Conservation (phyloP, 805 yeast species). For the Cyberlindnera amylophila region DNA sequence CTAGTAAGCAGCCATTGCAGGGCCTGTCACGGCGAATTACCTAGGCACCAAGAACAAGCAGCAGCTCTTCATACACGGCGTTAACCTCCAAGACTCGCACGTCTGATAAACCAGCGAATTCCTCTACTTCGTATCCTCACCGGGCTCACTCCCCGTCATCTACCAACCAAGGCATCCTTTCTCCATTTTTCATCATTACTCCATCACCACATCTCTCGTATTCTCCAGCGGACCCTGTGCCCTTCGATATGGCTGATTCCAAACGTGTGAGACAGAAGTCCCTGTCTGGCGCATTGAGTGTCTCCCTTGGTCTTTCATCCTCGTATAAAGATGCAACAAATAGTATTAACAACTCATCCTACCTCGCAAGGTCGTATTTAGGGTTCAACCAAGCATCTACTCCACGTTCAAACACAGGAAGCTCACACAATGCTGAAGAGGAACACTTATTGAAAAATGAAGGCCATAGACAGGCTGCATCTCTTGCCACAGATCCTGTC, state of each 20-base stretch:
- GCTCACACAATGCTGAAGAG: conserved; percentile 1
- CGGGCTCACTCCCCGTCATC: too few relatives aligned
- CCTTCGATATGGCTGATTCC: too few relatives aligned
- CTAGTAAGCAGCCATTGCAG: neutral
- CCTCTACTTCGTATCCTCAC: too few relatives aligned
- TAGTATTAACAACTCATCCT: conserved; percentile 10
- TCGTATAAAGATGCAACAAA: conserved; percentile 17
- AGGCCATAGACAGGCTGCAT: conserved; percentile 51
- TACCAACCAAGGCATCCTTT: too few relatives aligned
- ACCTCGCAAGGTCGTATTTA: conserved; percentile 27
- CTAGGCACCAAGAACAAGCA: neutral
- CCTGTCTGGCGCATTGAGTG: conserved; percentile 25
- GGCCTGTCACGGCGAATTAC: neutral
- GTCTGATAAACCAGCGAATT: too few relatives aligned
- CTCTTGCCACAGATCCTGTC: conserved; percentile 58
- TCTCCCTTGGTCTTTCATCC: conserved; percentile 27
- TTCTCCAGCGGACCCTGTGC: neutral
- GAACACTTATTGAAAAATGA: conserved; percentile 1
- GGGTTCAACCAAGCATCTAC: conserved; percentile 19
- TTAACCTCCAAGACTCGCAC: too few relatives aligned
- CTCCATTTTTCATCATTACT: too few relatives aligned
- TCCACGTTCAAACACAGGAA: neutral
- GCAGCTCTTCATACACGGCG: too few relatives aligned
- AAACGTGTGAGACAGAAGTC: conserved; percentile 13
- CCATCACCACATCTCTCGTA: too few relatives aligned